Evolutionary conservation across 805 yeast genomes (phyloP).

Genomic region (Tetrapisispora fleetii): DNA sequence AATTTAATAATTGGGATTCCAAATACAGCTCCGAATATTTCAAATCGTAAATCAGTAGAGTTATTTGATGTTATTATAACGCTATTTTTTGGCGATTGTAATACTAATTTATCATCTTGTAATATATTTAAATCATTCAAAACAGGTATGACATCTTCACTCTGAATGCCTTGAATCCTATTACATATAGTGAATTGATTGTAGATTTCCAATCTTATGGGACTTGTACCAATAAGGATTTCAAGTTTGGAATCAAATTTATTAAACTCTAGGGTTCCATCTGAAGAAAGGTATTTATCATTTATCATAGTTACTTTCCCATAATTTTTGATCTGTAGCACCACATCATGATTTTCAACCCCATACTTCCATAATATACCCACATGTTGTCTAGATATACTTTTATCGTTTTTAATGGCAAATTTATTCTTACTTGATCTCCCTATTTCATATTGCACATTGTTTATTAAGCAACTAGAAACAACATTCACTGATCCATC

Average conservation of each 20-base stretch:
- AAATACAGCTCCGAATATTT: background rate
- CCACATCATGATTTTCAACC: background rate
- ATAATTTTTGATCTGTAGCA: constrained; percentile 9
- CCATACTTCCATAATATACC: constrained; percentile 10
- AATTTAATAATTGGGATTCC: background rate
- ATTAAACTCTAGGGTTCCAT: constrained; percentile 9
- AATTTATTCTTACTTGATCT: constrained; percentile 24
- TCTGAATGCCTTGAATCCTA: background rate
- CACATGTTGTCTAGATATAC: constrained; percentile 27
- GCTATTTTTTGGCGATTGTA: background rate
- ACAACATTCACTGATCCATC: constrained; percentile 10
- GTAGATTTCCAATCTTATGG: constrained; percentile 3
- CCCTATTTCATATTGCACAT: constrained; percentile 16
- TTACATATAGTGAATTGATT: background rate
- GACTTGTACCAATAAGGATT: constrained; percentile 18
- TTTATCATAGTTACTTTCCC: constrained; percentile 24
- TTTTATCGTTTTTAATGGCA: constrained; percentile 25
- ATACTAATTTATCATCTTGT: background rate
- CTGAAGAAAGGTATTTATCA: constrained; percentile 12
- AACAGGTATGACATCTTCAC: background rate
- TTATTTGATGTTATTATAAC: no score
- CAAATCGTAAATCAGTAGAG: background rate
- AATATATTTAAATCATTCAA: background rate
- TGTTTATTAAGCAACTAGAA: constrained; percentile 12
- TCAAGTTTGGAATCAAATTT: background rate